Evolutionary conservation across 768 basidiomycete genomes (phyloP), one percentile per base, ranked within the genome.

Genomic region (Tylopilus rubrobrunneus): DNA sequence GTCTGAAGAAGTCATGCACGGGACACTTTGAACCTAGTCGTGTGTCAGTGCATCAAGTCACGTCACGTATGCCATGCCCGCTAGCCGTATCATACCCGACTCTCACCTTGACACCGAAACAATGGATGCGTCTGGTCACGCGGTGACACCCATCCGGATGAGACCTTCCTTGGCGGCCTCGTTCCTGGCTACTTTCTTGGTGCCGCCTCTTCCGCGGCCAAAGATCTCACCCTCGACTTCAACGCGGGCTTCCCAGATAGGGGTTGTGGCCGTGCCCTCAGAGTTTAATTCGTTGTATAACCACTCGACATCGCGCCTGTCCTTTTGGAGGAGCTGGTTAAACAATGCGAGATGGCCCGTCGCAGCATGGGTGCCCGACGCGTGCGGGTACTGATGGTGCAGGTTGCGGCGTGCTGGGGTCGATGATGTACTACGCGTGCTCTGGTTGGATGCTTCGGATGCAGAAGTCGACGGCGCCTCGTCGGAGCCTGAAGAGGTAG

Each of bases 121-220:
- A n/a, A n/a, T n/a, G n/a, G n/a, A n/a, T n/a, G n/a, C n/a, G 7
- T 12, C 1, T 19, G 2, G 37, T 63, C 40, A 79, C 45, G 82
- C 81, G 40, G 72, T 56, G 45, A 87, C 75, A 2, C 82, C 85
- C 67, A 91, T 59, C 52, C 71, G 77, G 62, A 73, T 67, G 56
- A 91, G 74, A 3, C 87, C 89, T 59, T 82, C 74, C 67, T 88
- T 90, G 29, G 89, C 89, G 5, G 89, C 89, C 64, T 89, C 89
- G 62, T 90, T 89, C 64, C 85, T 77, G 1, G 89, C 89, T 1
- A 80, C 78, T 67, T 85, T 88, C 78, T 92, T 92, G 40, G 87
- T 90, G 58, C 78, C 80, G 10, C 87, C 89, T 51, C 72, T 76
- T 1, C 89, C 89, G 12, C 65, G 65, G 5, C 87, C 89, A 70